Evolutionary conservation across 1,284 basidiomycete species (phyloP), one percentile per base, ranked within the genome.

Genomic region (Bondarzewia mesenterica): DNA sequence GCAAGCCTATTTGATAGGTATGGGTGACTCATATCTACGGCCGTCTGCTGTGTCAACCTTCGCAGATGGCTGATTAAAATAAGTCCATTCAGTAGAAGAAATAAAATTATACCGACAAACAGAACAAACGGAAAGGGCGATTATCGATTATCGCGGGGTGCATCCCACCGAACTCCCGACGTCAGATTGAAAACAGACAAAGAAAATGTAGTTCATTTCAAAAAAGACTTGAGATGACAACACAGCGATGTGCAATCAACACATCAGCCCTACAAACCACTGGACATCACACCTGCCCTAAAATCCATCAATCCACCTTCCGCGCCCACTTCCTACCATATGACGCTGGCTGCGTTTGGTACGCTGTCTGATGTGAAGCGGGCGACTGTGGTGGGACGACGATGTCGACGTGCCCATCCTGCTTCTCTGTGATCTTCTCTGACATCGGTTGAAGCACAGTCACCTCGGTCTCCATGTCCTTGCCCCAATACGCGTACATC

Each of bases 401-500:
- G 52, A 75, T 67, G 45, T 75, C 68, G 29, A 75, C 38, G 60
- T 50, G 10, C 58, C 56, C 54, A 44, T 59, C 61, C 59, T 58
- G 21, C 21, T 52, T 45, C 44, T 41, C 48, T 8, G 56, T 46
- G 39, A 50, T 36, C 56, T 63, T 60, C 50, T 63, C 54, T 55
- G 63, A 57, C 50, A 50, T 27, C 40, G 50, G 29, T 56, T 57
- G 22, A 48, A 50, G 4, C 46, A 45, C 23, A 15, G 14, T 22
- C 35, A 40, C 50, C 58, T 63, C 52, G 58, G 57, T 12, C 51
- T 50, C 35, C 12, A 53, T 44, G 38, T 74, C 77, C 52, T 75
- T 73, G 8, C 82, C 81, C 88, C 89, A 91, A 63, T 89, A 94
- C 64, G 78, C 64, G 71, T 81, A 81, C 75, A 96, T 75, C 68